Base-by-base conservation (phyloP, 768 basidiomycete species). In the Lactarius hatsudake region DNA sequence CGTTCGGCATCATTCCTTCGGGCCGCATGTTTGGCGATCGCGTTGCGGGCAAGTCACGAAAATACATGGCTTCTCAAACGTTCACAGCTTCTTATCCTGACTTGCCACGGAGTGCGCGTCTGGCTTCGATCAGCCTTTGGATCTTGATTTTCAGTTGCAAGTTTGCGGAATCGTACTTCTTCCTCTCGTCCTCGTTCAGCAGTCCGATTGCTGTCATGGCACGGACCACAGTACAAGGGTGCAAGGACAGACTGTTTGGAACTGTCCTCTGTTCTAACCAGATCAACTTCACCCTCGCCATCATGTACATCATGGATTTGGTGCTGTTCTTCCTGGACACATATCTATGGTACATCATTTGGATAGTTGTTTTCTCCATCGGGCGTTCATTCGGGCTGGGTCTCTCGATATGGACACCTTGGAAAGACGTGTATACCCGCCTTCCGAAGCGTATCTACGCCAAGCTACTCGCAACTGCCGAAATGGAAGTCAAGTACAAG, bases 401-500 rank as follows among this genome's bases (percentile, higher is more conserved):
- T 13, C 82, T 99, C 69, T 96, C 93, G 28, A 97, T 99, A 70
- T 99, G 97, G 97, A 98, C 97, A 0, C 97, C 97, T 0, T 99
- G 97, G 97, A 91, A 91, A 78, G 96, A 98, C 73, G 94, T 98
- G 65, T 99, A 89, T 76, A 94, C 94, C 18, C 84, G 97, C 62
- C 81, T 99, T 73, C 97, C 97, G 9, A 99, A 98, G 83, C 85
- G 97, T 55, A 98, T 99, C 69, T 99, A 97, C 76, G 95, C 96
- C 71, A 99, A 99, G 81, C 79, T 99, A 36, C 81, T 99, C 63
- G 94, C 97, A 23, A 98, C 96, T 0, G 87, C 84, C 2, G 96
- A 98, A 74, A 98, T 98, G 97, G 97, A 99, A 76, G 87, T 97
- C 78, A 98, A 98, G 79, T 99, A 98, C 82, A 98, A 98, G 79